These are phyloP conservation scores for Cryptococcus hybrid DNA, from an alignment of 1,284 basidiomycete species.

Conservation along the genomic window DNA sequence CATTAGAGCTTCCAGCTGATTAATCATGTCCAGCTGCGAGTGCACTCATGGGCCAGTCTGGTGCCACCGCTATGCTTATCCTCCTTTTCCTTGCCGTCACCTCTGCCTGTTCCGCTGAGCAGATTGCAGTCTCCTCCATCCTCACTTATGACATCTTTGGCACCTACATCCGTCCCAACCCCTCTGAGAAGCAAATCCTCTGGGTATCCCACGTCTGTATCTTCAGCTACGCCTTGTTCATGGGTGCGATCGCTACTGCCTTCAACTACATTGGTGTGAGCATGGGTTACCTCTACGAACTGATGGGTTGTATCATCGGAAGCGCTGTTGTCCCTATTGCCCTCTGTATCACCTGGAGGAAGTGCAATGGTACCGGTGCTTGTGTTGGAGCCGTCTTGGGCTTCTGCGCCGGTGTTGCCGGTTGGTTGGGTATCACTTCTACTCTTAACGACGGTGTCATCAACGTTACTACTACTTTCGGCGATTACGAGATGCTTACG, in stretches of 20 bases:
- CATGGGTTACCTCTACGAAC: slow-evolving; percentile 54
- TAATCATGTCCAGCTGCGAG: slow-evolving; percentile 60
- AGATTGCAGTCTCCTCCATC: slow-evolving; percentile 77
- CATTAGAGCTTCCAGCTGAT: neutral
- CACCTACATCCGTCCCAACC: slow-evolving; percentile 59
- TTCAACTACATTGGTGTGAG: slow-evolving; percentile 87
- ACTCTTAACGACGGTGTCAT: slow-evolving; percentile 67
- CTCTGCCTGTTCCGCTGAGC: slow-evolving; percentile 80
- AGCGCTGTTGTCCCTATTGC: slow-evolving; percentile 85
- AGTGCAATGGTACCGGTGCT: slow-evolving; percentile 79
- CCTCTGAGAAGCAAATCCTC: slow-evolving; percentile 61
- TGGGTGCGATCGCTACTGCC: slow-evolving; percentile 77
- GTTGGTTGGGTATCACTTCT: slow-evolving; percentile 79
- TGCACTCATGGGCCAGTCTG: slow-evolving; percentile 71
- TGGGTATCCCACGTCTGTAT: slow-evolving; percentile 55
- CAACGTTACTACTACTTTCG: slow-evolving; percentile 62
- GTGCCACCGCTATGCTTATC: slow-evolving; percentile 57
- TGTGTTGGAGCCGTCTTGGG: slow-evolving; percentile 69
- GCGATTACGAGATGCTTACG: slow-evolving; percentile 66
- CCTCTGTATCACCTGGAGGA: slow-evolving; percentile 72
- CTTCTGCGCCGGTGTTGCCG: slow-evolving; percentile 67
- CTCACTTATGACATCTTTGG: slow-evolving; percentile 75
- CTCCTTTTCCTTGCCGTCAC: slow-evolving; percentile 63
- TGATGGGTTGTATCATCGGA: slow-evolving; percentile 61
- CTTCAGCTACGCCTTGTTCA: slow-evolving; percentile 70